phyloP scores from a whole-genome alignment of 495 filamentous ascomycete genomes.

The Penicillium turbatum region DNA sequence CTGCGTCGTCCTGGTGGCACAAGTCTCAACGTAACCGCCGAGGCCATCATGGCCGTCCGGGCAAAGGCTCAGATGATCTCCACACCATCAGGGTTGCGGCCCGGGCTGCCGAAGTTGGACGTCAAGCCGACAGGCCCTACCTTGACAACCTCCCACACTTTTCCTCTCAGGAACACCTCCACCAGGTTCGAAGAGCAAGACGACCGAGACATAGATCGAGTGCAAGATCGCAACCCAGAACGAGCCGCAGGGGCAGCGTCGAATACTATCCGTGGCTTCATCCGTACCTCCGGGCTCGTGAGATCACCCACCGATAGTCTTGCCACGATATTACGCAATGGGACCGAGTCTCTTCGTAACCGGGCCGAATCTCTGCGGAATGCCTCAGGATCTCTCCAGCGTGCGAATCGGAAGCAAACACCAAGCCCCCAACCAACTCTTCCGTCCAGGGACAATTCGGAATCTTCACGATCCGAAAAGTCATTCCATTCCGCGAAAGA shows the following conservation, averaged over 20 bases:
- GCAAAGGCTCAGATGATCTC: constrained; percentile 30
- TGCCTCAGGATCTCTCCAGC: constrained; percentile 12
- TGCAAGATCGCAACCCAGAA: not conserved
- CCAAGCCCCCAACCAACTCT: constrained; percentile 11
- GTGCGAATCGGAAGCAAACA: constrained; percentile 16
- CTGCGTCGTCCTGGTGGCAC: constrained; percentile 25
- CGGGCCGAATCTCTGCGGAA: constrained; percentile 22
- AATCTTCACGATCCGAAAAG: constrained; percentile 21
- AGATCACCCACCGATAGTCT: constrained; percentile 32
- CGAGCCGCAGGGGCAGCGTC: constrained; percentile 14
- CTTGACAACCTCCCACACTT: constrained; percentile 18
- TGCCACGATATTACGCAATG: constrained; percentile 22
- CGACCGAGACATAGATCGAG: not conserved
- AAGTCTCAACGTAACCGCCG: constrained; percentile 23
- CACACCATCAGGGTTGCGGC: constrained; percentile 32
- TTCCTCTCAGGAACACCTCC: not conserved
- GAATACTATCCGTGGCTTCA: constrained; percentile 39
- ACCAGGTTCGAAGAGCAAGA: constrained; percentile 4
- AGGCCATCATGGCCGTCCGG: constrained; percentile 31
- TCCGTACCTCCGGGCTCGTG: constrained; percentile 35
- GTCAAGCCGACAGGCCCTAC: constrained; percentile 25
- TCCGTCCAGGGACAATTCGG: constrained; percentile 25
- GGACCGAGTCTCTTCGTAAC: constrained; percentile 23
- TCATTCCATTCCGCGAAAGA: constrained; percentile 15
- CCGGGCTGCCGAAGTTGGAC: constrained; percentile 22